phyloP scores from a whole-genome alignment of 768 basidiomycete species.

The Agrocybe praecox region DNA sequence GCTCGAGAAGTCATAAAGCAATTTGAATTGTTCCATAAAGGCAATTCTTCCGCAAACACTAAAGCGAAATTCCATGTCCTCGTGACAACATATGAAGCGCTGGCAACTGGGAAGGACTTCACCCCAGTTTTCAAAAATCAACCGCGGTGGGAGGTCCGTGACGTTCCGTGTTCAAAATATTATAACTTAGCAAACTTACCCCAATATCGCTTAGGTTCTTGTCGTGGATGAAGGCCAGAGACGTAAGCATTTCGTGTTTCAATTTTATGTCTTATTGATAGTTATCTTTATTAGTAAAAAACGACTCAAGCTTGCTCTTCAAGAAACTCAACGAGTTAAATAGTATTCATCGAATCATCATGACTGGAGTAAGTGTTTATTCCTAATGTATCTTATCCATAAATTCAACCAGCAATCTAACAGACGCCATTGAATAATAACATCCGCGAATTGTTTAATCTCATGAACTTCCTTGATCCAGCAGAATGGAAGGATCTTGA shows the following conservation, averaged over 20 bases:
- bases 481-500: slow-evolving; percentile 76
- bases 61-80: slow-evolving; percentile 85
- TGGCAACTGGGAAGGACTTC: slow-evolving; percentile 72
- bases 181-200: background rate
- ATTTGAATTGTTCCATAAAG: slow-evolving; percentile 77
- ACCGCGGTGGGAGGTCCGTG: slow-evolving; percentile 82
- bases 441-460: slow-evolving; percentile 92
- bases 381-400: background rate
- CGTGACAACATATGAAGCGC: slow-evolving; percentile 90
- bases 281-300: slow-evolving; percentile 65
- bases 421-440: slow-evolving; percentile 97
- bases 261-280: background rate
- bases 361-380: slow-evolving; percentile 71
- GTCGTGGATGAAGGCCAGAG: slow-evolving; percentile 94
- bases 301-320: slow-evolving; percentile 77
- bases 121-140: slow-evolving; percentile 73
- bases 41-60: slow-evolving; percentile 39
- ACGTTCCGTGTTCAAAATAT: background rate
- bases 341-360: slow-evolving; percentile 77
- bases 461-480: slow-evolving; percentile 95
- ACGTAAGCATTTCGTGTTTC: slow-evolving; percentile 46
- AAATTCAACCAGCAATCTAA: background rate
- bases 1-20: slow-evolving; percentile 79
- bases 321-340: slow-evolving; percentile 81
- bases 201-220: slow-evolving; percentile 45